A percentile compares a stretch with the other conserved stretches of the same genome.
Evolutionary conservation across 768 basidiomycete genomes (phyloP).

Genomic region (Tulasnella sp.): DNA sequence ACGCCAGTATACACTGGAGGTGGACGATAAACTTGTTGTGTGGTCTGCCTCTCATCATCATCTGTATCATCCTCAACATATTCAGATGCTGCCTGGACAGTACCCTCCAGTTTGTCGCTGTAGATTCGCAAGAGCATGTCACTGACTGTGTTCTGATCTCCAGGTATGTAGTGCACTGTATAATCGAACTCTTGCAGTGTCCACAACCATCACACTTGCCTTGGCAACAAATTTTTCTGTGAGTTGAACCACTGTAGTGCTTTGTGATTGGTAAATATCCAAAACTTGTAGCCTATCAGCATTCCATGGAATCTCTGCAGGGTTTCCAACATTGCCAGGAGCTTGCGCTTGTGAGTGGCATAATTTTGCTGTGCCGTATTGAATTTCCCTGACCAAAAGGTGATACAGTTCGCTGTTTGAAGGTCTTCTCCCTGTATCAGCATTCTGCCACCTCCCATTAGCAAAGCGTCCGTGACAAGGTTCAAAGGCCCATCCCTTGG

Average conservation of each 20-base stretch:
- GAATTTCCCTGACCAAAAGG: slow-evolving; percentile 11
- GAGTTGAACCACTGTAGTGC: slow-evolving; percentile 28
- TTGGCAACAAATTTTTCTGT: slow-evolving; percentile 27
- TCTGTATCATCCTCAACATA: neutral
- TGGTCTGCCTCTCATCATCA: too few relatives aligned
- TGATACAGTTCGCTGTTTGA: neutral
- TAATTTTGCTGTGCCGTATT: slow-evolving; percentile 24
- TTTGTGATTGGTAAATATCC: slow-evolving; percentile 30
- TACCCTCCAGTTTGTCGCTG: neutral
- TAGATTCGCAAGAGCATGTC: slow-evolving; percentile 31
- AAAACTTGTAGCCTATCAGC: slow-evolving; percentile 22
- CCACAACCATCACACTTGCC: slow-evolving; percentile 33
- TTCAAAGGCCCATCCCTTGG: slow-evolving; percentile 24
- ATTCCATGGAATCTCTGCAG: slow-evolving; percentile 23
- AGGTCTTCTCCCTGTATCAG: slow-evolving; percentile 18
- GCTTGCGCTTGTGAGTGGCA: slow-evolving; percentile 31
- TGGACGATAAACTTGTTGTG: neutral
- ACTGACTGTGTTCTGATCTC: slow-evolving; percentile 30
- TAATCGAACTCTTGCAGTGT: slow-evolving; percentile 30
- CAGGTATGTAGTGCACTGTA: slow-evolving; percentile 29
- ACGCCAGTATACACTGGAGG: neutral
- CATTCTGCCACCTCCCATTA: slow-evolving; percentile 29
- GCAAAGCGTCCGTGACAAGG: slow-evolving; percentile 26
- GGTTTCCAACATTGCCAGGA: slow-evolving; percentile 29
- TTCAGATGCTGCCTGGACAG: neutral